Evolutionary conservation across 202 grass and related monocot species (phyloP), one percentile per base, ranked within the genome.

Genomic region (Brachypodium distachyon): DNA sequence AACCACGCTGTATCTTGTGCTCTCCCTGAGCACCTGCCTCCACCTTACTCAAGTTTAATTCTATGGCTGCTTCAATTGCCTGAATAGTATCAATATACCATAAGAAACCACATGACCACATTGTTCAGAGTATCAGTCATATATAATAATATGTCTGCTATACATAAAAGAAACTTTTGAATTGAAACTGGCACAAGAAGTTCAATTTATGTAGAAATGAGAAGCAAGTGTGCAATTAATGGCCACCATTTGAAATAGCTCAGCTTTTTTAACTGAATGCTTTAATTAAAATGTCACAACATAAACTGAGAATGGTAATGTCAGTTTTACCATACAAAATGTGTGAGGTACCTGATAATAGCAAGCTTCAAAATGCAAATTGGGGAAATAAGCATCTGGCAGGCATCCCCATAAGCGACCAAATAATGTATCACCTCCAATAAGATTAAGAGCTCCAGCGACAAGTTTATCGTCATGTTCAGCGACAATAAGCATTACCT

Each of bases 21-120:
- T 98, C 96, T 83, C 96, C 96, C 61, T 98, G 95, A 44, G 91
- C 95, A 84, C 95, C 95, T 43, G 95, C 95, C 67, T 98, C 95
- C 37, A 95, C 95, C 71, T 84, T 95, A 85, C 83, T 86, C 70
- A 98, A 49, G 29, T 87, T 98, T 68, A 98, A 86, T 55, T 95
- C 91, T 72, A 98, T 98, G 40, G 91, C 91, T 70, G 89, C 95
- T 81, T 98, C 95, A 75, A 98, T 95, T 70, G 95, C 95, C 95
- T 98, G 72, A 66, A 67, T 33, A 87, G 38, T 43, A 76, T 69
- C 25, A 70, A 42, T 21, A 51, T 68, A 81, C 28, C 18, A 42
- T 74, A 62, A 85, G 58, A 50, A 69, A 72, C 18, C 2, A 73
- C 32, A 72, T 84, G 31, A 63, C 31, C 41, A 28, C 16, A 73